Evolutionary conservation across 1,139 yeast genomes (phyloP).

Genomic region (Magnusiomyces tetraspermus): DNA sequence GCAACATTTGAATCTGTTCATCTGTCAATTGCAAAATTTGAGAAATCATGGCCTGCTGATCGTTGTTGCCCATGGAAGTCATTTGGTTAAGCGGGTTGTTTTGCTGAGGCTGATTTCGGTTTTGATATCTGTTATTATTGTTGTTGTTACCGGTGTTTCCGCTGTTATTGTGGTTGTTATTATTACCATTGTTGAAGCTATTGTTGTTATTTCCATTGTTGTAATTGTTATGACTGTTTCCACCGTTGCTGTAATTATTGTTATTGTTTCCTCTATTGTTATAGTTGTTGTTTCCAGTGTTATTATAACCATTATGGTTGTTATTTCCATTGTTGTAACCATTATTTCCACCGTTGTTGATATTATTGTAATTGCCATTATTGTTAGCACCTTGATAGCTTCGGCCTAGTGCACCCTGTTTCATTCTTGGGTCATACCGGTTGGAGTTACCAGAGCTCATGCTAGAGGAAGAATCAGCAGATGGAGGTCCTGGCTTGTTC

Average conservation of each 20-base stretch:
- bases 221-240: not conserved
- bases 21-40: conserved; percentile 51
- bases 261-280: not conserved
- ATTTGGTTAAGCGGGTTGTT: not conserved
- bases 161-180: not conserved
- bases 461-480: not conserved
- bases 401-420: not conserved
- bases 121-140: not conserved
- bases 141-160: not conserved
- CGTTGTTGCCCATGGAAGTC: not conserved
- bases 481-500: not conserved
- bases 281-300: not conserved
- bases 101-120: not conserved
- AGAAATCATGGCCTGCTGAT: conserved; percentile 28
- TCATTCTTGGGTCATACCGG: not conserved
- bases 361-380: too few species aligned
- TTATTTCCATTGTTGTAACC: not conserved
- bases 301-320: not conserved
- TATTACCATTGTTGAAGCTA: not conserved
- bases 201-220: not conserved
- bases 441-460: not conserved
- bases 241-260: not conserved
- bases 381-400: not conserved
- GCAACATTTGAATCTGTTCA: conserved; percentile 51
- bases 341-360: too few species aligned